Evolutionary conservation across 306 rosid species (phyloP), one percentile per base, ranked within the genome.

Genomic region (Lathyrus oleraceus): DNA sequence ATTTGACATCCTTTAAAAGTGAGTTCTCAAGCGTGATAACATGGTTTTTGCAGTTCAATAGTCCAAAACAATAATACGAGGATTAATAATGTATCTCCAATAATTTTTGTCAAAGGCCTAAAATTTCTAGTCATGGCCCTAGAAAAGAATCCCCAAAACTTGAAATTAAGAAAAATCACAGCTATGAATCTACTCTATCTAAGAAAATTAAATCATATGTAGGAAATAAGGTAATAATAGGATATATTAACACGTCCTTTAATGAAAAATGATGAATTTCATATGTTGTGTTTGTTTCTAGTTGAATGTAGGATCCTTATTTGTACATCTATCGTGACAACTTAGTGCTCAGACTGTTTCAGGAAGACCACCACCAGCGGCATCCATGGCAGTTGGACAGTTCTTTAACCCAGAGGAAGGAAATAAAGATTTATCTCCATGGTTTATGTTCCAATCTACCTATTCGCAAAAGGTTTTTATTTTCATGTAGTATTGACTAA

Each of bases 351-450:
- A 95, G 99, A 78, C 92, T 81, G 73, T 95, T 87, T 89, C 99
- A 85, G 99, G 97, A 65, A 95, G 99, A 82, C 99, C 99, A 74
- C 97, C 97, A 39, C 99, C 97, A 56, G 97, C 99, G 52, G 89
- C 86, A 76, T 91, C 99, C 76, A 95, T 95, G 99, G 99, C 96
- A 54, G 97, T 95, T 79, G 99, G 99, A 77, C 96, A 95, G 83
- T 95, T 95, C 82, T 95, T 78, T 78, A 91, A 89, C 71, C 97
- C 95, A n/a, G 80, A 78, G 66, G 97, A 89, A 75, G 97, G 96
- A 74, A 82, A 76, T 73, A 74, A 70, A 73, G 88, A 86, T 64
- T 73, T 95, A 76, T 86, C 96, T 63, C 79, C 97, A 27, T 87
- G 83, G 96, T 87, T 79, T 65, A 83, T 89, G 94, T 88, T 85